Evolutionary conservation across 2,329 filamentous ascomycete genomes (phyloP).

Genomic region (Zymoseptoria brevis): DNA sequence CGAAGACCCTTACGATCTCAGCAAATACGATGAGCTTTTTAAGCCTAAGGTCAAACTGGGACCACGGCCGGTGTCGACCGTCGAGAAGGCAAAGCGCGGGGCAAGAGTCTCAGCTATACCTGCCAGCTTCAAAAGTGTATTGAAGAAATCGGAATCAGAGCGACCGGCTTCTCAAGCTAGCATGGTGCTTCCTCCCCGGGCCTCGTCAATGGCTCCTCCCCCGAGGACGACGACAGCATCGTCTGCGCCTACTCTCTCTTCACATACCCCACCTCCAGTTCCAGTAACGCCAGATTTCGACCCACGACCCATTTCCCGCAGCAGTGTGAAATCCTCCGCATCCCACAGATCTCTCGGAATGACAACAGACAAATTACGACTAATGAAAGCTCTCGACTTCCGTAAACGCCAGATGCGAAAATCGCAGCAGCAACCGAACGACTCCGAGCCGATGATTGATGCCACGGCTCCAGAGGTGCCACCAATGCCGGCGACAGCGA

Average conservation of each 20-base stretch:
- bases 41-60: constrained; percentile 85
- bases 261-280: constrained; percentile 28
- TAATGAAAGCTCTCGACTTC: constrained; percentile 91
- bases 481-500: background rate
- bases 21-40: constrained; percentile 38
- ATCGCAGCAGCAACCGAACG: constrained; percentile 20
- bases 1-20: constrained; percentile 39
- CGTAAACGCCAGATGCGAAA: constrained; percentile 66
- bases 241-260: constrained; percentile 3
- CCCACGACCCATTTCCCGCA: constrained; percentile 29
- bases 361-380: constrained; percentile 78
- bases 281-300: constrained; percentile 27
- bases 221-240: background rate
- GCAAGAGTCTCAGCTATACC: constrained; percentile 40
- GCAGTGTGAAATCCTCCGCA: constrained; percentile 38
- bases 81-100: constrained; percentile 43
- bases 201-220: constrained; percentile 2
- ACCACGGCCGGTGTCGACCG: constrained; percentile 60
- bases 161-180: constrained; percentile 31
- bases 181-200: background rate
- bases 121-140: constrained; percentile 18
- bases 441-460: constrained; percentile 4
- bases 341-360: constrained; percentile 41
- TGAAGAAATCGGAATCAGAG: constrained; percentile 25
- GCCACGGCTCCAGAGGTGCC: background rate